Conservation (phyloP, 345 rosid genomes). For the Combretum micranthum region DNA sequence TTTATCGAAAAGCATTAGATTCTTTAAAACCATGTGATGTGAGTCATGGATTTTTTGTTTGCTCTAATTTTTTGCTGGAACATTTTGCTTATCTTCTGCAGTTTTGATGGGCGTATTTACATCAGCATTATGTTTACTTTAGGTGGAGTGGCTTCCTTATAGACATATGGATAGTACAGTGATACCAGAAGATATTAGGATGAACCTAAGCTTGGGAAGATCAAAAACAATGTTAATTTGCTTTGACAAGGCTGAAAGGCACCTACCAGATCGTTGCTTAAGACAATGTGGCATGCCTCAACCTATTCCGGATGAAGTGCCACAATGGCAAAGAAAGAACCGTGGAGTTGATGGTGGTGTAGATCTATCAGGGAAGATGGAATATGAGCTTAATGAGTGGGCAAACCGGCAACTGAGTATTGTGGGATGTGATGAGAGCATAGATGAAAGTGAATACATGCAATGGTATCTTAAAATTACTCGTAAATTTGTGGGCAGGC, state of each 20-base stretch:
- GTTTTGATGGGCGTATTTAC: no score
- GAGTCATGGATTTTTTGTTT: slow-evolving; percentile 8
- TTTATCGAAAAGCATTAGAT: slow-evolving; percentile 79
- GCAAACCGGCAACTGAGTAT: slow-evolving; percentile 48
- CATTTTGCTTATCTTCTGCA: no score
- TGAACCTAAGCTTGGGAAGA: slow-evolving; percentile 65
- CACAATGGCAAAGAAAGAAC: slow-evolving; percentile 86
- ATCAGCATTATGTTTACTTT: slow-evolving; percentile 11
- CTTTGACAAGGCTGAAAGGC: slow-evolving; percentile 98
- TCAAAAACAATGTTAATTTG: slow-evolving; percentile 92
- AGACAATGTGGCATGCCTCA: slow-evolving; percentile 78
- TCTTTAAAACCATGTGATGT: slow-evolving; percentile 71
- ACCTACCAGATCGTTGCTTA: slow-evolving; percentile 90
- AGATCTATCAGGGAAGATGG: slow-evolving; percentile 89
- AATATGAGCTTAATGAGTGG: slow-evolving; percentile 87
- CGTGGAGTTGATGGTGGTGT: slow-evolving; percentile 98
- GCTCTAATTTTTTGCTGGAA: not conserved
- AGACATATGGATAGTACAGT: slow-evolving; percentile 53
- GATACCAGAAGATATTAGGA: slow-evolving; percentile 59
- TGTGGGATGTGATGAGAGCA: slow-evolving; percentile 53
- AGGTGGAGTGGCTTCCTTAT: slow-evolving; percentile 97
- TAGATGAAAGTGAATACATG: slow-evolving; percentile 73
- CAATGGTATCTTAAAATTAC: slow-evolving; percentile 74
- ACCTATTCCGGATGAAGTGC: slow-evolving; percentile 78
- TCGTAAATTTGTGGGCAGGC: slow-evolving; percentile 79